phyloP scores from a whole-genome alignment of 352 stramenopile genomes.

The Phytophthora sp. region DNA sequence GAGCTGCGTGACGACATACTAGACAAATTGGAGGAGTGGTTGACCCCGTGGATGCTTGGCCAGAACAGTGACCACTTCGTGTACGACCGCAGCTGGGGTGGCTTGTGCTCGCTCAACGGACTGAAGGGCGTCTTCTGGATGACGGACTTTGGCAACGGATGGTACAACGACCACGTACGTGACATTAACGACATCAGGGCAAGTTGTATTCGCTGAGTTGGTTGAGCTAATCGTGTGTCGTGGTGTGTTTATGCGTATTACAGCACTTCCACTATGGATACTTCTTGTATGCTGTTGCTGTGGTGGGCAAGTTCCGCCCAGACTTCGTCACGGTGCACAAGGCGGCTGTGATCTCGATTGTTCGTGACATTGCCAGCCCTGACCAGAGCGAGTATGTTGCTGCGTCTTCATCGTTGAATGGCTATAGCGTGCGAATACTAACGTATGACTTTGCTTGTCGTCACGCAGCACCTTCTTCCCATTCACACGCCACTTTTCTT shows the following conservation, averaged over 20 bases:
- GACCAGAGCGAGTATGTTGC: conserved; percentile 65
- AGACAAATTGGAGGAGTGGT: conserved; percentile 65
- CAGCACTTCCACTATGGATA: conserved; percentile 98
- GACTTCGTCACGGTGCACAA: conserved; percentile 76
- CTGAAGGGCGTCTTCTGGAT: conserved; percentile 90
- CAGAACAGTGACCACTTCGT: conserved; percentile 87
- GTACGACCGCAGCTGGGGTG: conserved; percentile 94
- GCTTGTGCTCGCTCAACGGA: conserved; percentile 91
- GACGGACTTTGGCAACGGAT: conserved; percentile 94
- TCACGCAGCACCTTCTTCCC: conserved; percentile 82
- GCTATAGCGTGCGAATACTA: background rate
- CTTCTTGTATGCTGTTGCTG: conserved; percentile 85
- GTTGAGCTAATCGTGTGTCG: conserved; percentile 2
- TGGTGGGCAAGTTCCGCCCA: conserved; percentile 81
- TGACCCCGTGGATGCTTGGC: conserved; percentile 81
- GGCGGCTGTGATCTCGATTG: conserved; percentile 73
- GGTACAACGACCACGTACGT: conserved; percentile 89
- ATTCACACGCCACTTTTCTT: conserved; percentile 95
- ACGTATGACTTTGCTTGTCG: conserved; percentile 4
- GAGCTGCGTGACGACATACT: conserved; percentile 62
- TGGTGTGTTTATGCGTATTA: conserved; percentile 8
- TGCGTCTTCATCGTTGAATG: background rate
- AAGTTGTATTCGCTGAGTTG: background rate
- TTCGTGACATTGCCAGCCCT: conserved; percentile 78
- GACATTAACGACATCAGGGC: background rate